Percentiles rank a stretch among this genome's conserved stretches.
Conservation (phyloP, 257 asterid species). For the Jacaranda mimosifolia region DNA sequence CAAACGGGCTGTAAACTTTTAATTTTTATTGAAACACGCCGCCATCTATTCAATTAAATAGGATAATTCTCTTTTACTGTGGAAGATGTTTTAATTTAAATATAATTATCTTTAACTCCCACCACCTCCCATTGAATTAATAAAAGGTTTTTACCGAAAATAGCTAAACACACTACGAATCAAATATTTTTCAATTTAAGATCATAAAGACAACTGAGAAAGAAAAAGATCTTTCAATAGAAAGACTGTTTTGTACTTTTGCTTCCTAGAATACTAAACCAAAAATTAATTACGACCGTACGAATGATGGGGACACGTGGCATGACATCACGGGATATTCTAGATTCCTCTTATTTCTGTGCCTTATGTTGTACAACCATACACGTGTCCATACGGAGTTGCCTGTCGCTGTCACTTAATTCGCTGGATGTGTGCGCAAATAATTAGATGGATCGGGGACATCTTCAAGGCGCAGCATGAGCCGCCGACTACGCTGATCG, state of each 20-base stretch:
- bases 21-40: too few relatives aligned
- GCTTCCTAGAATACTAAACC: not conserved
- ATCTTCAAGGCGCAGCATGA: slow-evolving; percentile 20
- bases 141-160: too few relatives aligned
- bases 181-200: too few relatives aligned
- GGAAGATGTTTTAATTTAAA: too few relatives aligned
- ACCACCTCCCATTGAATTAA: too few relatives aligned
- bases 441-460: slow-evolving; percentile 12
- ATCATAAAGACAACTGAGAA: too few relatives aligned
- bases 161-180: too few relatives aligned
- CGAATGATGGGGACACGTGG: slow-evolving; percentile 33
- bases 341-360: slow-evolving; percentile 19
- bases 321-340: slow-evolving; percentile 16
- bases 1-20: too few relatives aligned
- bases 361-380: slow-evolving; percentile 2
- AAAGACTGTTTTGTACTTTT: not conserved
- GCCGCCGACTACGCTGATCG: slow-evolving; percentile 42
- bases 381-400: slow-evolving; percentile 35
- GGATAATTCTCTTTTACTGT: too few relatives aligned
- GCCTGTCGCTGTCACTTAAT: slow-evolving; percentile 25
- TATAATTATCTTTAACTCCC: too few relatives aligned
- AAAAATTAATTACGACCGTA: slow-evolving; percentile 11
- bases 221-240: too few relatives aligned
- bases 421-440: not conserved
- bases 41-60: too few relatives aligned